Base-by-base conservation (phyloP, 225 moss, liverwort and hornwort genomes). In the Polytrichum commune region DNA sequence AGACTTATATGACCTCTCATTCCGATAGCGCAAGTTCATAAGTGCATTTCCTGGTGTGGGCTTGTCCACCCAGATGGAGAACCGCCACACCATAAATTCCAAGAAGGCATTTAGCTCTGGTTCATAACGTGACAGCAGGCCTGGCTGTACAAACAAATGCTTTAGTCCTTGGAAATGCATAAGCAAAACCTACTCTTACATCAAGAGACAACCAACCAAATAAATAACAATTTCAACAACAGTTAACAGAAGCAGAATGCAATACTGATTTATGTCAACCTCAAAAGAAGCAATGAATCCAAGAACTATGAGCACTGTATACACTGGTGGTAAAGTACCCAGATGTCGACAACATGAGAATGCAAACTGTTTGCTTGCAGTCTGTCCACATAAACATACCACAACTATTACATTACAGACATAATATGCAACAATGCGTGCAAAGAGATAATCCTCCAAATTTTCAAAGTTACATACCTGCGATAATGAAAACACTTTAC, bases 41-140 rank as follows among this genome's bases (percentile, higher is more conserved):
- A 98, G 89, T 16, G 93, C 81, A 80, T 91, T 95, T 55, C 98
- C 95, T 67, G 98, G 98, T 54, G 95, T 95, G 62, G 95, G 91
- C 77, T 90, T 91, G 84, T 98, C 98, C 58, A 95, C 93, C 98
- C 98, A 98, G 18, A 98, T 92, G 7, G 98, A 98, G 70, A 95
- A 93, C 55, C 95, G 91, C 95, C 98, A 98, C 55, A 95, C 88
- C 68, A 98, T 78, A 72, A 95, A 84, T 73, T 93, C 95, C 65
- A 95, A 75, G 68, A 98, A 93, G 8, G 95, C 95, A 82, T 95
- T 95, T 19, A 98, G 70, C 78, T 98, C 98, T 64, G 93, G 93
- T 69, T 98, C 95, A 78, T 90, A 98, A 61, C 90, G 91, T 74
- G 88, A 77, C 81, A 98, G 85, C 81, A 98, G 83, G 87, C 95